Percentiles rank a stretch among this genome's conserved stretches.
phyloP scores from a whole-genome alignment of 148 eudicot species.

The Rhododendron kiyosumense region DNA sequence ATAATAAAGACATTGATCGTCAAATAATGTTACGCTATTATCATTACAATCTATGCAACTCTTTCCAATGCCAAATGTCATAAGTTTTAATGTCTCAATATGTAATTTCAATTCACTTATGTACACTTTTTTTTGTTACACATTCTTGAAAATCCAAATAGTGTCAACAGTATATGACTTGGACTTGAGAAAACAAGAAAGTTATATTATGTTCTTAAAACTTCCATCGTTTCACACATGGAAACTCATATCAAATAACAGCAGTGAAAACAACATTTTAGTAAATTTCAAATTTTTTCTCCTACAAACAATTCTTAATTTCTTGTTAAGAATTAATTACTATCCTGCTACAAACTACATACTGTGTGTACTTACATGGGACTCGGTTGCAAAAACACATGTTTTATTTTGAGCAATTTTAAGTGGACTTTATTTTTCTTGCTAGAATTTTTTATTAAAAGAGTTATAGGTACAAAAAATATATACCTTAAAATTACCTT shows the following conservation, averaged over 20 bases:
- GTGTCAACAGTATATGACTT: not conserved
- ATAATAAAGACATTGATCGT: not conserved
- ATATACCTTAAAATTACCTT: too few relatives aligned
- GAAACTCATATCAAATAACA: not conserved
- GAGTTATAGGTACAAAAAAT: too few relatives aligned
- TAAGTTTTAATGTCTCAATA: not conserved
- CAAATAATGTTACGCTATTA: not conserved
- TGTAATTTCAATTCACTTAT: not conserved
- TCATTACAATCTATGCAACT: not conserved
- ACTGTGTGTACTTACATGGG: not conserved
- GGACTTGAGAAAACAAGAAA: not conserved
- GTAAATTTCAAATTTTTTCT: not conserved
- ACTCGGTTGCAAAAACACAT: not conserved
- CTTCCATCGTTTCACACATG: not conserved
- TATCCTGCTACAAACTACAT: not conserved
- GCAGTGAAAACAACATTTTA: not conserved
- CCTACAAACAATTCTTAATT: not conserved
- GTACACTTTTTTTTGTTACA: not conserved
- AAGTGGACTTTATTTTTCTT: not conserved
- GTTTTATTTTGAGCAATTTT: not conserved
- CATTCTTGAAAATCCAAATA: not conserved
- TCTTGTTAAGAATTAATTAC: not conserved
- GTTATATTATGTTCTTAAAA: not conserved
- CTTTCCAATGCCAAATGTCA: not conserved
- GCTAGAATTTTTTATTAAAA: too few relatives aligned